Base-by-base conservation (phyloP, 139 green algal species). In the Bryopsis sp. region DNA sequence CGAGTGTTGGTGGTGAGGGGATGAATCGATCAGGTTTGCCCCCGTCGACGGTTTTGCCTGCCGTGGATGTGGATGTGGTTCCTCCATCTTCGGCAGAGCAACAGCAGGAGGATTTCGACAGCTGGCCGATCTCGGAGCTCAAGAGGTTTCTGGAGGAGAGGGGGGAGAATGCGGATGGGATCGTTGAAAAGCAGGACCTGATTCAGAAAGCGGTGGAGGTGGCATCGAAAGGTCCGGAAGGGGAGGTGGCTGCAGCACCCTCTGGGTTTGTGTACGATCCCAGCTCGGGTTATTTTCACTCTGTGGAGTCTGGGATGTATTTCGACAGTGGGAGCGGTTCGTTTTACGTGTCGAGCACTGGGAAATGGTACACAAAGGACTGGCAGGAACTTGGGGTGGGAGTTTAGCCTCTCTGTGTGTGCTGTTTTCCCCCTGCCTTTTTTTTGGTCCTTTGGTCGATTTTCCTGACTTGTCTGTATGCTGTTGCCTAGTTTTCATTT, bases 351-450 rank as follows among this genome's bases (percentile, higher is more conserved):
- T 33, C 58, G 26, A 39, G 31, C 8, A 65, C 58, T 6, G n/a
- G 7, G 7, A 65, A 65, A 65, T 65, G 58, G 58, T 65, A 65
- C 28, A 33, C 39, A 11, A 33, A 39, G 43, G 4, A 39, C 31
- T 65, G 58, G 58, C 39, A 65, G 15, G 28, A 46, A 65, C 6
- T 65, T n/a, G n/a, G n/a, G n/a, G n/a, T n/a, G n/a, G n/a, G n/a
- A n/a, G n/a, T n/a, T n/a, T n/a, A n/a, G n/a, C n/a, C n/a, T n/a
- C n/a, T n/a, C n/a, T n/a, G n/a, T n/a, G n/a, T n/a, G n/a, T n/a
- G n/a, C n/a, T n/a, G n/a, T n/a, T n/a, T n/a, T n/a, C n/a, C n/a
- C n/a, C n/a, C n/a, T n/a, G n/a, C n/a, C n/a, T n/a, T n/a, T n/a
- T n/a, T n/a, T n/a, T n/a, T n/a, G n/a, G n/a, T n/a, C n/a, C n/a